phyloP scores from a whole-genome alignment of 73 alveolate species.

The Uronychia binucleata region DNA sequence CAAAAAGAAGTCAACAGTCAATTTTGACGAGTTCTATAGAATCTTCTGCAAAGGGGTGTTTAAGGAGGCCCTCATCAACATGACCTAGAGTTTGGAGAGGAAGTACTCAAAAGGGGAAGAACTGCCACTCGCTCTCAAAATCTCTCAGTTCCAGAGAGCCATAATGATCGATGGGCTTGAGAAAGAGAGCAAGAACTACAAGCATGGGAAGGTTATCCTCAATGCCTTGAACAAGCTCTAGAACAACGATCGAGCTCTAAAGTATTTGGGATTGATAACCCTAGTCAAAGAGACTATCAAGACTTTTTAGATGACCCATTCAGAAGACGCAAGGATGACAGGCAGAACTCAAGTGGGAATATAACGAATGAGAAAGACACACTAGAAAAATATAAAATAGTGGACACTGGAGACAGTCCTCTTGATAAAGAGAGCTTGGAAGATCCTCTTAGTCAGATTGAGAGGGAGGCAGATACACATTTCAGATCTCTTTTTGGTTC shows the following conservation, averaged over 20 bases:
- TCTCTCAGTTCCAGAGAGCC: constrained; percentile 44
- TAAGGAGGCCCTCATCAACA: constrained; percentile 62
- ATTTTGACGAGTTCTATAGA: constrained; percentile 59
- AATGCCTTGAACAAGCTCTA: constrained; percentile 40
- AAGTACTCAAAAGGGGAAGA: not conserved
- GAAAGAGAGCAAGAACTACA: constrained; percentile 18
- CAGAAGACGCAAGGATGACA: not conserved
- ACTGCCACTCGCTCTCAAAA: constrained; percentile 40
- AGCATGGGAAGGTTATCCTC: constrained; percentile 53
- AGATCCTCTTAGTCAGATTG: not conserved
- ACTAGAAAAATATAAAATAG: not conserved
- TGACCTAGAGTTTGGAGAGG: constrained; percentile 31
- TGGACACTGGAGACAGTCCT: not conserved
- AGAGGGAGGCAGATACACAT: not conserved
- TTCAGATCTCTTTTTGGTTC: not conserved
- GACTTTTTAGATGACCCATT: not conserved
- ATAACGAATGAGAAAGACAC: not conserved
- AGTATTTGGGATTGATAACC: too few species aligned
- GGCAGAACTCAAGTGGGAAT: not conserved
- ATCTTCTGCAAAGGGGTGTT: constrained; percentile 67
- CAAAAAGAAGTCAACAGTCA: constrained; percentile 13
- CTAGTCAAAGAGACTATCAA: not conserved
- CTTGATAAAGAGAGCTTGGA: not conserved
- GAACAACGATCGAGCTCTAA: not conserved
- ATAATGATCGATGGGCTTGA: constrained; percentile 45